A percentile compares a stretch with the other conserved stretches of the same genome.
phyloP scores from a whole-genome alignment of 2,329 filamentous ascomycete genomes.

The Colletotrichum sp. region DNA sequence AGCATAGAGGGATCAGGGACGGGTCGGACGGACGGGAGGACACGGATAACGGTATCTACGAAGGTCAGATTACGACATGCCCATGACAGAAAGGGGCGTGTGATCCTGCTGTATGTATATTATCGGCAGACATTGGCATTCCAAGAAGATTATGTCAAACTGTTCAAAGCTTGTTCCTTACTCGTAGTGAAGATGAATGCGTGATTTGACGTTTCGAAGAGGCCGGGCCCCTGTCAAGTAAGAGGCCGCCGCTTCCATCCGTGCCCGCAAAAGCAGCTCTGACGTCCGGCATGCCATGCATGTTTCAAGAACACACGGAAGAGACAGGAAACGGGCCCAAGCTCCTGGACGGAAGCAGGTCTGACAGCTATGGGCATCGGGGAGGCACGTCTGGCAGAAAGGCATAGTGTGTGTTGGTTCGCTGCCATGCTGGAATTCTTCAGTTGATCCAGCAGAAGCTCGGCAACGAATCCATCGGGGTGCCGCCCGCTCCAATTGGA shows the following conservation, averaged over 20 bases:
- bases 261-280: neutral
- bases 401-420: neutral
- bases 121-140: constrained; percentile 14
- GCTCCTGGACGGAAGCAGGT: neutral
- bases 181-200: neutral
- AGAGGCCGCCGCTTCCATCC: neutral
- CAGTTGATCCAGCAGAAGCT: neutral
- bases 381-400: neutral
- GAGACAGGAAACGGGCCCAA: neutral
- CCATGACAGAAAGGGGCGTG: constrained; percentile 3
- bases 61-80: constrained; percentile 13
- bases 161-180: neutral
- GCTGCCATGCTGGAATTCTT: neutral
- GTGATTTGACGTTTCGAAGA: neutral
- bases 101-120: constrained; percentile 24
- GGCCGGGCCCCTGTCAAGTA: neutral
- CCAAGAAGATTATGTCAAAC: neutral
- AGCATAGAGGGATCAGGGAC: constrained; percentile 22
- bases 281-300: neutral
- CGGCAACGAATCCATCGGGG: neutral
- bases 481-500: neutral
- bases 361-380: neutral
- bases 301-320: neutral
- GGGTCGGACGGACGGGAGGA: neutral
- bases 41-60: neutral